Conservation (phyloP, 2,329 filamentous ascomycete species). For the Aspergillus alliaceus region DNA sequence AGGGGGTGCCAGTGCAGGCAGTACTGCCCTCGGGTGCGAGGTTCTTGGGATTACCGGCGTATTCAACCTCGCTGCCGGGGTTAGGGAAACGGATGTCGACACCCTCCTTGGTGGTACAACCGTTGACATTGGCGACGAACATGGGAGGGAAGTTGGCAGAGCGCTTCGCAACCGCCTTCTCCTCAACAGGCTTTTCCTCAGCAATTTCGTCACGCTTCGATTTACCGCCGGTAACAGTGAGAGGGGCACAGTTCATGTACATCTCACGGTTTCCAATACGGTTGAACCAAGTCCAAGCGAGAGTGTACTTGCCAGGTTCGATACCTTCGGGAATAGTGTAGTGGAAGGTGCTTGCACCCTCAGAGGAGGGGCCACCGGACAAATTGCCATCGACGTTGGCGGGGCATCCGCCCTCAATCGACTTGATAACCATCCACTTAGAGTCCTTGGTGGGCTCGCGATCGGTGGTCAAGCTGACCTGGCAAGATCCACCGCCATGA, state of each 20-base stretch:
- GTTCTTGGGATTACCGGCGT: slow-evolving; percentile 42
- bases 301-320: slow-evolving; percentile 71
- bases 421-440: slow-evolving; percentile 86
- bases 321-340: slow-evolving; percentile 73
- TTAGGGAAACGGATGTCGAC: slow-evolving; percentile 67
- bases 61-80: slow-evolving; percentile 60
- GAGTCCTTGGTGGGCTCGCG: slow-evolving; percentile 63
- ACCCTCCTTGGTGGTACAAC: slow-evolving; percentile 56
- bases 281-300: slow-evolving; percentile 97
- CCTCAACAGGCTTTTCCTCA: slow-evolving; percentile 44
- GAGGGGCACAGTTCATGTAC: slow-evolving; percentile 93
- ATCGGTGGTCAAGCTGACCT: slow-evolving; percentile 83
- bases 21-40: slow-evolving; percentile 32
- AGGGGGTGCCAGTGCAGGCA: slow-evolving; percentile 32
- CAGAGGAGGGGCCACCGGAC: slow-evolving; percentile 45
- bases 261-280: slow-evolving; percentile 89
- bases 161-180: slow-evolving; percentile 51
- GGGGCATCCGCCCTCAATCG: slow-evolving; percentile 82
- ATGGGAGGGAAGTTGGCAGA: slow-evolving; percentile 67
- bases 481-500: slow-evolving; percentile 91
- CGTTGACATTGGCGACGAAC: slow-evolving; percentile 71
- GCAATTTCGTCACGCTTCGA: slow-evolving; percentile 24
- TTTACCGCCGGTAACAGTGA: slow-evolving; percentile 60
- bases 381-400: slow-evolving; percentile 61
- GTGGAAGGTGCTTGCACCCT: slow-evolving; percentile 59